phyloP scores from a whole-genome alignment of 768 basidiomycete species.

The Grammothele lineata region DNA sequence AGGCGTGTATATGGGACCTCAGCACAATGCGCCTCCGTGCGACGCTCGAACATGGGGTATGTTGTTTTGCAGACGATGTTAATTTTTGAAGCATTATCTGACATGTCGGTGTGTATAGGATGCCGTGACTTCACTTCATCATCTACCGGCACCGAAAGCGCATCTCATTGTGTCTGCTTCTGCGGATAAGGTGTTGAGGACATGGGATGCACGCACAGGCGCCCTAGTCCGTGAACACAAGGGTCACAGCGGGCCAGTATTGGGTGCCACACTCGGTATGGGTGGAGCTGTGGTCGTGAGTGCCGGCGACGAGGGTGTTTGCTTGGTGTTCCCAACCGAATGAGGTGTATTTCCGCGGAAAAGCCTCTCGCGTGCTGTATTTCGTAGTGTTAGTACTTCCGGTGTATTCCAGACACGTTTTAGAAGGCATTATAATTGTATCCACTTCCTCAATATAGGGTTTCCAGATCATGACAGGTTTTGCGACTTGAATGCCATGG shows the following conservation, averaged over 20 bases:
- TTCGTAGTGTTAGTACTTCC: too few species aligned
- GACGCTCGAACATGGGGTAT: constrained; percentile 78
- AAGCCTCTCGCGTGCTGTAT: too few species aligned
- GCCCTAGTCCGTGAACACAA: constrained; percentile 71
- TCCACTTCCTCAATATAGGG: too few species aligned
- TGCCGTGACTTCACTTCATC: constrained; percentile 75
- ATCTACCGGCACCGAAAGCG: constrained; percentile 69
- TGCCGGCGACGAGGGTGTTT: constrained; percentile 87
- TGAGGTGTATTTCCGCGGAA: too few species aligned
- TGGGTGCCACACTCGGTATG: constrained; percentile 68
- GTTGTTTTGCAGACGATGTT: constrained; percentile 19
- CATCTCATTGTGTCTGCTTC: constrained; percentile 83
- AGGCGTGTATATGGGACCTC: constrained; percentile 93
- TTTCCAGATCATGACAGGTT: too few species aligned
- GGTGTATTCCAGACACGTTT: too few species aligned
- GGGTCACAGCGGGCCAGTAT: constrained; percentile 76
- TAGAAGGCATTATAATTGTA: too few species aligned
- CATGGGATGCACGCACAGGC: constrained; percentile 92
- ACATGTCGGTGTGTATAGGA: constrained; percentile 49
- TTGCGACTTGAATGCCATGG: too few species aligned
- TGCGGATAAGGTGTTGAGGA: constrained; percentile 80
- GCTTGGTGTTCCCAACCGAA: constrained; percentile 77
- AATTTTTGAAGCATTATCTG: neutral
- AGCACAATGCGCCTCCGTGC: constrained; percentile 79
- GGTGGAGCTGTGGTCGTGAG: constrained; percentile 75